Conservation (phyloP, 2,329 filamentous ascomycete genomes). For the Madurella fahalii region DNA sequence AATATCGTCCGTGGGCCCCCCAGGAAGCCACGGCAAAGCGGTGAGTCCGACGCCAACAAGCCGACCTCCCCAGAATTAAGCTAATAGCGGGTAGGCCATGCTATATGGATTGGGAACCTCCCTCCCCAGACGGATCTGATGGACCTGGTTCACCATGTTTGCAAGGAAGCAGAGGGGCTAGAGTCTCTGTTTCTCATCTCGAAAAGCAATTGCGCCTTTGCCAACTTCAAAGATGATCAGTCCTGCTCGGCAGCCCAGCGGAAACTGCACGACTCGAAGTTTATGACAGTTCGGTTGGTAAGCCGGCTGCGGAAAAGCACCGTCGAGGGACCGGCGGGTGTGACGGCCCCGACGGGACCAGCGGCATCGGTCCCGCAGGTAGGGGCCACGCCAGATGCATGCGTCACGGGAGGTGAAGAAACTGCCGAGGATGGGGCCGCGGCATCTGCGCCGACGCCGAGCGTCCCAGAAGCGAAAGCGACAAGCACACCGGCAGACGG, state of each 20-base stretch:
- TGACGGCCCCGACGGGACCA: constrained; percentile 53
- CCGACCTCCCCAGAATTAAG: neutral
- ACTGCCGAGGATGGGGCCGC: neutral
- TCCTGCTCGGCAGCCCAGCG: constrained; percentile 73
- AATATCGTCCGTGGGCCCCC: constrained; percentile 51
- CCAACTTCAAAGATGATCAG: constrained; percentile 82
- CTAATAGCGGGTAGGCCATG: constrained; percentile 60
- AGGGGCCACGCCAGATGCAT: constrained; percentile 9
- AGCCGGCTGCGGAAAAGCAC: constrained; percentile 68
- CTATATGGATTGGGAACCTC: constrained; percentile 93
- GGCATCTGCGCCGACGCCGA: neutral
- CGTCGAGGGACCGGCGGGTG: constrained; percentile 42
- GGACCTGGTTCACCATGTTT: constrained; percentile 87
- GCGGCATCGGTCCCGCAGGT: constrained; percentile 34
- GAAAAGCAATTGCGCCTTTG: constrained; percentile 96
- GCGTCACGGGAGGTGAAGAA: neutral
- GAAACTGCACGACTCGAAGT: constrained; percentile 85
- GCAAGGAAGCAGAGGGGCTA: constrained; percentile 69
- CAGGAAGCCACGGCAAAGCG: constrained; percentile 57
- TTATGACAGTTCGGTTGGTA: constrained; percentile 79
- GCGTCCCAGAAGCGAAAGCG: constrained; percentile 12
- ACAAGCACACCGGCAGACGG: constrained; percentile 13
- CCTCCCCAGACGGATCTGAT: constrained; percentile 78
- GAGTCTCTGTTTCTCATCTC: constrained; percentile 92
- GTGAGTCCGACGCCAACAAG: constrained; percentile 37